Base-by-base conservation (phyloP, 2,329 filamentous ascomycete species). In the Drechslerella dactyloides region DNA sequence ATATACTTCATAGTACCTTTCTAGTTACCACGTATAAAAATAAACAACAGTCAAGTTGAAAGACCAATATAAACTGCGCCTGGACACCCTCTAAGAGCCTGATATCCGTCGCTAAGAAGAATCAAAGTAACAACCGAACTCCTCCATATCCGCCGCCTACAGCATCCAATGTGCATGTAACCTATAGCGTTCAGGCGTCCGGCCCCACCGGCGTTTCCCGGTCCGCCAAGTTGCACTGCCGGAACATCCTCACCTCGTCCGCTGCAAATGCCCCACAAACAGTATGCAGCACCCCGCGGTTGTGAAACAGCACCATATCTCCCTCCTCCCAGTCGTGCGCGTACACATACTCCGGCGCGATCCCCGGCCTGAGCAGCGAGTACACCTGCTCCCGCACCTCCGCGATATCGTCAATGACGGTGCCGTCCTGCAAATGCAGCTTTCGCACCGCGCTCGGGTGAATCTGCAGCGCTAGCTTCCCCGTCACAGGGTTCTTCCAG, bases 151-250 rank as follows among this genome's bases (percentile, higher is more conserved):
- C 44, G n/a, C n/a, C n/a, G n/a, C n/a, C n/a, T n/a, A n/a, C 30
- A 17, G 27, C 15, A 4, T 8, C 42, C 51, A 35, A 56, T n/a
- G n/a, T 17, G 40, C n/a, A 6, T 17, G 19, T 30, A 48, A 17
- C 19, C n/a, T n/a, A n/a, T n/a, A n/a, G 27, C 3, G 27, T 44
- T 59, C 35, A 69, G 50, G 44, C 75, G 24, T 74, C 75, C 7
- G 85, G 84, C 0, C 85, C 86, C 57, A 83, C 76, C 6, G 86
- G 86, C 40, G 84, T 78, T 73, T 83, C 79, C 69, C 84, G 88
- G 1, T 84, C 86, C n/a, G 89, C 89, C 78, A 92, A 82, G 78
- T 93, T 92, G 80, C 90, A 93, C 81, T 93, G 90, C 73, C 89
- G 81, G 77, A 93, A 92, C 69, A 93, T 78, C 50, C 90, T 81